Percentiles rank a stretch among this genome's conserved stretches.
Evolutionary conservation across 2,329 filamentous ascomycete genomes (phyloP).

Genomic region (Truncatella angustata): DNA sequence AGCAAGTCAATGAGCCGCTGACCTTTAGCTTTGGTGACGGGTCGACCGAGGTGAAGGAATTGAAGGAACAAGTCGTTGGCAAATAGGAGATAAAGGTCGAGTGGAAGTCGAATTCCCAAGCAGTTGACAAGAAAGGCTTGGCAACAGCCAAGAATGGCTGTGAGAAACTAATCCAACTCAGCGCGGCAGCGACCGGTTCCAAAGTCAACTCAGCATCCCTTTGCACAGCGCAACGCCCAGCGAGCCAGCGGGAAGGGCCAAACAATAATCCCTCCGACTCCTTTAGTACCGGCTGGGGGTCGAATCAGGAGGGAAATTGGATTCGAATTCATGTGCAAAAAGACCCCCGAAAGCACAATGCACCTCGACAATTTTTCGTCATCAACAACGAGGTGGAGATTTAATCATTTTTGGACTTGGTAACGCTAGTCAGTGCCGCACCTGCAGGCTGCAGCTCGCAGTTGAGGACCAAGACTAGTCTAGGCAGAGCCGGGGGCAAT

Average conservation of each 20-base stretch:
- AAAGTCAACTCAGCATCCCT: not conserved
- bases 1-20: not conserved
- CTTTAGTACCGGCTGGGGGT: not conserved
- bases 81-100: not conserved
- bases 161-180: not conserved
- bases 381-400: conserved; percentile 1
- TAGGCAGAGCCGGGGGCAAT: too few relatives aligned
- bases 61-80: not conserved
- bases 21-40: not conserved
- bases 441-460: not conserved
- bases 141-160: conserved; percentile 3
- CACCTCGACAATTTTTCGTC: too few relatives aligned
- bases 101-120: not conserved
- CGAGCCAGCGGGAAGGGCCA: not conserved
- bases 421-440: not conserved
- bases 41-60: not conserved
- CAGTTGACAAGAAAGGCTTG: conserved; percentile 1
- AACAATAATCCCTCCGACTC: conserved; percentile 3
- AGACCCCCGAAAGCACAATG: too few relatives aligned
- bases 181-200: not conserved
- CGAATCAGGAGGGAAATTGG: not conserved
- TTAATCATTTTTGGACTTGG: not conserved
- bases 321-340: not conserved
- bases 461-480: too few relatives aligned
- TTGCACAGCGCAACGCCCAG: not conserved